Conservation (phyloP, 2,329 filamentous ascomycete species). For the Sclerotinia glacialis region DNA sequence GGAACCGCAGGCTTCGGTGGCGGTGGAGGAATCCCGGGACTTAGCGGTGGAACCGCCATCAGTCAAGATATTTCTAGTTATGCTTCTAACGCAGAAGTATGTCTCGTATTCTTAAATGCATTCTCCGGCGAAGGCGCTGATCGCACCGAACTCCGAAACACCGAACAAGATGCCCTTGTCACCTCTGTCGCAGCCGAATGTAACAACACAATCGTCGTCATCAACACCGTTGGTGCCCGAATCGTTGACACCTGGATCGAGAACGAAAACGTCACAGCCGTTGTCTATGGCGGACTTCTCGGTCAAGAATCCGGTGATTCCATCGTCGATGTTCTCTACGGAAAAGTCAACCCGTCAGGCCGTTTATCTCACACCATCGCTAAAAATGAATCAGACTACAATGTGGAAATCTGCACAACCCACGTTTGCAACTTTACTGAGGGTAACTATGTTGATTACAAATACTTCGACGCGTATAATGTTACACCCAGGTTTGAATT, state of each 20-base stretch:
- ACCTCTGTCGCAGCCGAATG: conserved; percentile 50
- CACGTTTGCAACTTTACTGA: conserved; percentile 72
- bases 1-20: background rate
- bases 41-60: background rate
- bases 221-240: conserved; percentile 55
- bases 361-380: conserved; percentile 77
- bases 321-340: conserved; percentile 76
- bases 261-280: conserved; percentile 75
- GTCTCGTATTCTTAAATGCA: conserved; percentile 50
- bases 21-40: background rate
- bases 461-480: conserved; percentile 62
- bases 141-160: conserved; percentile 53
- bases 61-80: background rate
- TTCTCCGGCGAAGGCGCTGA: conserved; percentile 72
- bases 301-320: conserved; percentile 79
- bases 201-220: conserved; percentile 62
- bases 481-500: conserved; percentile 73
- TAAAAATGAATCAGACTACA: conserved; percentile 47
- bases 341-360: conserved; percentile 70
- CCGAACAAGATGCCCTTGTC: conserved; percentile 25
- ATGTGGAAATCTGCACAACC: conserved; percentile 46
- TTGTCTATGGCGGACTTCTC: conserved; percentile 74
- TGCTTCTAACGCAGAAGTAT: conserved; percentile 9
- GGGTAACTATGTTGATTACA: conserved; percentile 77
- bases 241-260: conserved; percentile 67